Evolutionary conservation across 2,329 filamentous ascomycete genomes (phyloP), one percentile per base, ranked within the genome.

Genomic region (Myriosclerotinia duriaeana): DNA sequence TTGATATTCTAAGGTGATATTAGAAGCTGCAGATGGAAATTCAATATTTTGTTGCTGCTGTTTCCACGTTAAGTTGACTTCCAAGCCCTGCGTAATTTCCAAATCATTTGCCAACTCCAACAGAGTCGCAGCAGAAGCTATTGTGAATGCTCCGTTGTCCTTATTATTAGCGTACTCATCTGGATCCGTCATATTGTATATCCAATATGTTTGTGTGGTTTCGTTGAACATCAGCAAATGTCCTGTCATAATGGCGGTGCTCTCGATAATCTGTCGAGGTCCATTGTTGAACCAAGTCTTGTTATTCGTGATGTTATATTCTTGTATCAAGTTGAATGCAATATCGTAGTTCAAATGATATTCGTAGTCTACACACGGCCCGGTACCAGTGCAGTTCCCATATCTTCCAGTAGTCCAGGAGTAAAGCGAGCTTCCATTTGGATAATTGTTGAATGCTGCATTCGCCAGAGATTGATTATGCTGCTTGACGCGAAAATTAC

Each of bases 311-410:
- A 76, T 73, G 40, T 76, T 76, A 53, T 74, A 71, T 34, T 72
- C 67, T 56, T 77, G 75, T 9, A 76, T 60, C n/a, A 76, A 50
- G 60, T 76, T 76, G 40, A 89, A 78, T 0, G 85, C 86, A 70
- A 91, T 89, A 70, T 90, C 88, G 9, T 87, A 86, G 71, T 90
- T 90, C 48, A 91, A 72, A 74, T 91, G 88, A 71, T 91, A 91
- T 74, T 91, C 82, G 70, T 91, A 90, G 75, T 91, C 88, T 71
- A 87, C 89, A 75, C 88, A 91, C 36, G 84, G 82, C 2, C 84
- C 84, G 3, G 84, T 85, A 2, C 80, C 75, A 9, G 89, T 91
- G 72, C 88, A 91, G 72, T 91, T 90, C 2, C 88, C 89, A 72
- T 82, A 88, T 7, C 87, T 78, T 11, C 85, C 87, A 71, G 84